phyloP scores from a whole-genome alignment of 169 alveolate species.

The Cyclospora cayetanensis region DNA sequence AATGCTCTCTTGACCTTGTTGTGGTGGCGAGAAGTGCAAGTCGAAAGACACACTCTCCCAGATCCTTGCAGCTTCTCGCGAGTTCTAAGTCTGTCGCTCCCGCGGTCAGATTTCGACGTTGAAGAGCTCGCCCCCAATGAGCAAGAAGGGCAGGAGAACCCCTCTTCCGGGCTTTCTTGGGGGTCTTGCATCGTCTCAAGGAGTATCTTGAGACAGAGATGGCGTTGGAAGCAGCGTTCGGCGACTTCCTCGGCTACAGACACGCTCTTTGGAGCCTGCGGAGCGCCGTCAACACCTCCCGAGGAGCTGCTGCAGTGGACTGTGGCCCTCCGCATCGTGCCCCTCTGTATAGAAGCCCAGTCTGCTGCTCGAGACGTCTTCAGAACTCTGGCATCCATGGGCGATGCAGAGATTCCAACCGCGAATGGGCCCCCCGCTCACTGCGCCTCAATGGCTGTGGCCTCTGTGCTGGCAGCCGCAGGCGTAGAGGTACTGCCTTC shows the following conservation, averaged over 20 bases:
- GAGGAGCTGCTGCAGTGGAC: constrained; percentile 48
- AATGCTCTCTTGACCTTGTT: constrained; percentile 19
- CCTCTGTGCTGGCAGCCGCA: constrained; percentile 15
- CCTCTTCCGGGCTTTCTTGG: not conserved
- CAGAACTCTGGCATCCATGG: constrained; percentile 21
- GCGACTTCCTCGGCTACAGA: not conserved
- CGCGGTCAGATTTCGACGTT: not conserved
- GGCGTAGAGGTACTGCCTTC: constrained; percentile 3
- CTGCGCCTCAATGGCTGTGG: constrained; percentile 14
- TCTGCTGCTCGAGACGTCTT: constrained; percentile 25
- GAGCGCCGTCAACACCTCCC: not conserved
- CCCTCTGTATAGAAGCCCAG: constrained; percentile 21
- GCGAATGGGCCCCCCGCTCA: not conserved
- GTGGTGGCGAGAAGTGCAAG: constrained; percentile 45
- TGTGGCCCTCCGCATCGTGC: not conserved
- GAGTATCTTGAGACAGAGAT: not conserved
- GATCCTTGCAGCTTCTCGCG: not conserved
- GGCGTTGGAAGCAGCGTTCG: constrained; percentile 4
- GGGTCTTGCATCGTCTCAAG: constrained; percentile 7
- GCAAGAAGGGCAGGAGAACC: not conserved
- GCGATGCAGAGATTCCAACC: not conserved
- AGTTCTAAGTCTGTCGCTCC: not conserved
- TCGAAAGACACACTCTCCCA: constrained; percentile 42
- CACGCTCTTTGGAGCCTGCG: not conserved
- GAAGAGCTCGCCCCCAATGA: not conserved